These are phyloP conservation scores for Nematocida sp. DNA, from an alignment of 371 early-diverging fungal genomes.

Conservation along the genomic window DNA sequence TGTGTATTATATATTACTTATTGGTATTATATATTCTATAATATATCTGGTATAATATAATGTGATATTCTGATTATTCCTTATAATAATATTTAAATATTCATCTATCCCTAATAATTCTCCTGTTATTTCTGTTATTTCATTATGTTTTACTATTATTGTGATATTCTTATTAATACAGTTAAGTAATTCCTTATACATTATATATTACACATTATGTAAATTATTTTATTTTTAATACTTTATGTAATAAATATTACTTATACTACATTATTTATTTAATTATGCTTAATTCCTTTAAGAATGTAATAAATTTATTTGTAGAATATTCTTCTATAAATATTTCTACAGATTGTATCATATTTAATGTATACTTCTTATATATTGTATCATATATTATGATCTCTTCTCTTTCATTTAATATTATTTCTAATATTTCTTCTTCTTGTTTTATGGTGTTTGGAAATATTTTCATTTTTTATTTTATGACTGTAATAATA, in stretches of 20 bases:
- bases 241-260: neutral
- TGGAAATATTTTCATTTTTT: slow-evolving; percentile 26
- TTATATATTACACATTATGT: neutral
- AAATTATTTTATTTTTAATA: neutral
- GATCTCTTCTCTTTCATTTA: neutral
- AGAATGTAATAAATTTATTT: neutral
- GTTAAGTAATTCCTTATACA: neutral
- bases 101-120: neutral
- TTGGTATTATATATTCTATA: slow-evolving; percentile 14
- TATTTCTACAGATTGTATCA: neutral
- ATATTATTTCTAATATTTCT: neutral
- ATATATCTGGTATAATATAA: slow-evolving; percentile 2
- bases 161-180: neutral
- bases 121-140: neutral
- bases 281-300: neutral
- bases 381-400: slow-evolving; percentile 11
- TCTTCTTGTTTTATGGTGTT: neutral
- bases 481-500: slow-evolving; percentile 29
- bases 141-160: neutral
- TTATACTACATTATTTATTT: neutral
- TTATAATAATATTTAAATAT: neutral
- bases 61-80: neutral
- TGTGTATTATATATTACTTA: neutral
- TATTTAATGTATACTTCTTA: neutral
- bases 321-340: slow-evolving; percentile 3